A percentile compares a stretch with the other conserved stretches of the same genome.
These are phyloP conservation scores for Fraxinus quadrangulata DNA, from an alignment of 257 asterid genomes.

Conservation along the genomic window DNA sequence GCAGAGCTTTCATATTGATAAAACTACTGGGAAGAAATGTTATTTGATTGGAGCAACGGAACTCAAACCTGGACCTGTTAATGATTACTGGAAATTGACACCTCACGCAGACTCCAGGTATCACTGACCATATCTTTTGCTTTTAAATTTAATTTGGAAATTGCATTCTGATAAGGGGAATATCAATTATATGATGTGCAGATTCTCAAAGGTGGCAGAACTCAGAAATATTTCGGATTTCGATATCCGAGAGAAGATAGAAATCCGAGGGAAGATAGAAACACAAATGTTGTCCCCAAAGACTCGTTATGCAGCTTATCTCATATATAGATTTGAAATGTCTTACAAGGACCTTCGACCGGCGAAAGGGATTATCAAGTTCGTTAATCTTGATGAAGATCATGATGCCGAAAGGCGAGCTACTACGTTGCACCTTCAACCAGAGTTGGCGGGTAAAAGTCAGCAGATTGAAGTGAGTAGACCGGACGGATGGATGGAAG, in stretches of 20 bases:
- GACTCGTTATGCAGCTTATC: constrained; percentile 24
- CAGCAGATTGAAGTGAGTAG: constrained; percentile 13
- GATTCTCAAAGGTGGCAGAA: not conserved
- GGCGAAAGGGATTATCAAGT: constrained; percentile 10
- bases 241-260: not conserved
- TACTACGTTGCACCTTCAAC: not conserved
- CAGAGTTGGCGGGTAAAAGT: not conserved
- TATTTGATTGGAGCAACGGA: constrained; percentile 25
- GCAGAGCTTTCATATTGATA: constrained; percentile 41
- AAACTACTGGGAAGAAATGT: constrained; percentile 35
- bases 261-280: constrained; percentile 16
- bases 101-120: not conserved
- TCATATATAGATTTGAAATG: constrained; percentile 5
- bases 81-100: not conserved
- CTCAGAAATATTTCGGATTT: rapidly evolving
- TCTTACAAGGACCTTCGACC: not conserved
- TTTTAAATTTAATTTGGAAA: too few species aligned
- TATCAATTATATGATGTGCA: not conserved
- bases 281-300: constrained; percentile 23
- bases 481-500: constrained; percentile 41
- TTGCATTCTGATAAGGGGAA: too few species aligned
- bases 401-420: constrained; percentile 25
- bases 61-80: not conserved
- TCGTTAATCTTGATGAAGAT: constrained; percentile 13
- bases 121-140: not conserved